Evolutionary conservation across 1,284 basidiomycete genomes (phyloP).

Genomic region (Rhodotorula sp.): DNA sequence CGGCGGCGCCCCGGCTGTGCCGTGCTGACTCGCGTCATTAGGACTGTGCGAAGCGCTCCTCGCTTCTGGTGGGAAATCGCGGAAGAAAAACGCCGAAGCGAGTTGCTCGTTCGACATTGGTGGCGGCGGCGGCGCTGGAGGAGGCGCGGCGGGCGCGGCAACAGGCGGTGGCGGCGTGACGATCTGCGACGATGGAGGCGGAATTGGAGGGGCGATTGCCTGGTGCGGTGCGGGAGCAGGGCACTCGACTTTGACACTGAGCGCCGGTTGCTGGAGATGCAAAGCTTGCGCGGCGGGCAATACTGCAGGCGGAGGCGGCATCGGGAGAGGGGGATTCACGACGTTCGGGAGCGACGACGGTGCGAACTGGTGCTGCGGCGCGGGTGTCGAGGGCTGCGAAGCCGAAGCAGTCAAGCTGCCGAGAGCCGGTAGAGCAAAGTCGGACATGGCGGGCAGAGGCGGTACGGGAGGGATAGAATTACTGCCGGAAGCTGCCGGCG

Average conservation of each 20-base stretch:
- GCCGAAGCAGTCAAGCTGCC: too few relatives aligned
- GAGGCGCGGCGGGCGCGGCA: not conserved
- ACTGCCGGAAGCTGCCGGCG: not conserved
- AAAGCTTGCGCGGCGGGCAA: too few relatives aligned
- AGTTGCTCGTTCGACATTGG: constrained; percentile 13
- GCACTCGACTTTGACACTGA: too few relatives aligned
- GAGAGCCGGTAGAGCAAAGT: too few relatives aligned
- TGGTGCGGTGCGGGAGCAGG: too few relatives aligned
- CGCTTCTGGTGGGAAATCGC: constrained; percentile 15
- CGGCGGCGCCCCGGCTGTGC: not conserved
- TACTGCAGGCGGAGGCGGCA: too few relatives aligned
- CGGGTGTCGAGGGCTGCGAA: too few relatives aligned
- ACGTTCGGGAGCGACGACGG: too few relatives aligned
- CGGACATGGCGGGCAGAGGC: too few relatives aligned
- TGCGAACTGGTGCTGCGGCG: too few relatives aligned
- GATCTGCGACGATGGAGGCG: not conserved
- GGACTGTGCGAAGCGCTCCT: not conserved
- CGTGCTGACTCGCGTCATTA: not conserved
- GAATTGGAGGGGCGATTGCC: not conserved
- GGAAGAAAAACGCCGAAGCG: constrained; percentile 23
- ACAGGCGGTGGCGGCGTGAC: not conserved
- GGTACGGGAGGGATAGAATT: not conserved
- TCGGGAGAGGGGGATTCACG: too few relatives aligned
- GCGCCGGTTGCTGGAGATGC: too few relatives aligned
- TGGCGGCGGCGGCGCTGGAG: not conserved